Base-by-base conservation (phyloP, 2,329 filamentous ascomycete genomes). In the Cladosporium velox region DNA sequence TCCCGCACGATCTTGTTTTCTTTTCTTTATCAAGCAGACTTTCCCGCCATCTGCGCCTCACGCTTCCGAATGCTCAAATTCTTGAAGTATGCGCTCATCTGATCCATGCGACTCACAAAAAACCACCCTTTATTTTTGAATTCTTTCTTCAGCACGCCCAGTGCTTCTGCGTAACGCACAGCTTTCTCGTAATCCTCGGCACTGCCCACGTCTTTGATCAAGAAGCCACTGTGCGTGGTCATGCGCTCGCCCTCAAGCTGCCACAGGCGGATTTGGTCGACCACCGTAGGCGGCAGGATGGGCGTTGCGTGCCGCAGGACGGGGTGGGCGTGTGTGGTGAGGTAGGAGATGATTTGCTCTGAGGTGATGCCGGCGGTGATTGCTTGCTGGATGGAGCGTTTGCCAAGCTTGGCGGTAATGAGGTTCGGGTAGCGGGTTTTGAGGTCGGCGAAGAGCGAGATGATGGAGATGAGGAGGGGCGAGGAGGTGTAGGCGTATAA, bases 201-300 rank as follows among this genome's bases (percentile, higher is more conserved):
- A 15, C 52, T 68, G 3, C 72, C 75, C 75, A 98, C 97, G 69
- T 98, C 94, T 74, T 90, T 90, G 82, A 99, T 96, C 32, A 98
- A 78, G 77, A 92, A 98, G 0, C 95, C 95, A 0, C 85, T 82
- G 5, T 88, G 92, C 1, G 91, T 88, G 77, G 91, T 91, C 87
- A 99, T 96, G 60, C 95, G 87, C 81, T 99, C 95, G 70, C 94
- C 93, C 79, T 99, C 95, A 62, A 98, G 88, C 81, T 99, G 94
- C 95, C 95, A 99, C 24, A 99, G 87, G 2, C 93, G 87, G 73
- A 99, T 97, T 82, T 99, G 95, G 79, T 99, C 95, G 69, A 97
- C 92, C 18, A 99, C 95, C 0, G 96, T 98, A 0, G 95, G 93
- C 1, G 96, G 95, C 1, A 99, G 85, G 18, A 97, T 87, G 1